Percentiles rank a stretch among this genome's conserved stretches.
Evolutionary conservation across 2,329 filamentous ascomycete species (phyloP).

Genomic region (Fusarium continuum): DNA sequence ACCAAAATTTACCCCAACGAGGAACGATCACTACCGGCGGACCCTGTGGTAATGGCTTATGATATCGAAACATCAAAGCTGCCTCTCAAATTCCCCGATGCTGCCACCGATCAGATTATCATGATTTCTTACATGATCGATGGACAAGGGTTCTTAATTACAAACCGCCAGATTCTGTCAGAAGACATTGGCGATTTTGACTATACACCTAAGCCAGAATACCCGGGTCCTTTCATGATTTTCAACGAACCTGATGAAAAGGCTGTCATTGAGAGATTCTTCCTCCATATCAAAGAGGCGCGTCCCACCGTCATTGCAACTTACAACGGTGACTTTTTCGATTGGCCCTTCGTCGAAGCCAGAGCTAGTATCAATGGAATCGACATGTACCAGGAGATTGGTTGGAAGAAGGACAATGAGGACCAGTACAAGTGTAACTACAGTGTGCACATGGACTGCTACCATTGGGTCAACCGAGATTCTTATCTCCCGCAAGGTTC

Average conservation of each 20-base stretch:
- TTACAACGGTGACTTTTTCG: slow-evolving; percentile 99
- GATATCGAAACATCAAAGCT: slow-evolving; percentile 98
- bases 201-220: slow-evolving; percentile 97
- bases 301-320: slow-evolving; percentile 96
- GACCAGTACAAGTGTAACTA: slow-evolving; percentile 97
- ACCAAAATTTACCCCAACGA: slow-evolving; percentile 86
- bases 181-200: slow-evolving; percentile 98
- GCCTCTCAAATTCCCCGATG: slow-evolving; percentile 95
- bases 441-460: slow-evolving; percentile 98
- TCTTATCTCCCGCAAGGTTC: slow-evolving; percentile 97
- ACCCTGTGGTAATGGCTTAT: slow-evolving; percentile 98
- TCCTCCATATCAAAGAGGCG: slow-evolving; percentile 93
- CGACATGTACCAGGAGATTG: slow-evolving; percentile 99
- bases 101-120: slow-evolving; percentile 96
- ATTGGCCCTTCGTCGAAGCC: slow-evolving; percentile 98
- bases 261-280: slow-evolving; percentile 87
- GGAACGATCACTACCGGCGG: slow-evolving; percentile 87
- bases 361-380: slow-evolving; percentile 93
- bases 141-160: slow-evolving; percentile 96
- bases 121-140: slow-evolving; percentile 99
- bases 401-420: slow-evolving; percentile 93
- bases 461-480: slow-evolving; percentile 98
- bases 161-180: slow-evolving; percentile 95
- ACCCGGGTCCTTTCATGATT: slow-evolving; percentile 93
- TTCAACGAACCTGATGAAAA: slow-evolving; percentile 98